Evolutionary conservation across 1,284 basidiomycete genomes (phyloP).

Genomic region (Cutaneotrichosporon dermatis): DNA sequence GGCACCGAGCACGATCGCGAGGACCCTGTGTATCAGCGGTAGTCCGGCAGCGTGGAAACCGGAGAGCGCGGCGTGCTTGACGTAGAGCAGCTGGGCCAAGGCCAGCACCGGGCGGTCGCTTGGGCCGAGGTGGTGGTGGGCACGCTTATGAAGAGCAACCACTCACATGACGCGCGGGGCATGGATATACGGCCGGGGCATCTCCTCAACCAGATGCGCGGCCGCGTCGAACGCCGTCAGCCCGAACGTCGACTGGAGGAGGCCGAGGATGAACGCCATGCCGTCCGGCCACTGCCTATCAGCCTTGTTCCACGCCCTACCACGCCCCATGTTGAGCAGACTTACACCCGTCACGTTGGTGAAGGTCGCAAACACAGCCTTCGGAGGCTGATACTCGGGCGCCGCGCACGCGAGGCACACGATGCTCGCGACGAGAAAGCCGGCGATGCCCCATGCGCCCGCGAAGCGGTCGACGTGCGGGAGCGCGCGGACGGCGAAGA

Average conservation of each 20-base stretch:
- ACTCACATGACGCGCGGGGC: slow-evolving; percentile 32
- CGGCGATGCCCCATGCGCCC: slow-evolving; percentile 29
- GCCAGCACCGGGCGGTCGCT: no score
- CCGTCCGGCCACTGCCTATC: slow-evolving; percentile 12
- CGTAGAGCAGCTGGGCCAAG: no score
- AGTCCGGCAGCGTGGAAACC: not conserved
- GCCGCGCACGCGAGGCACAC: slow-evolving; percentile 14
- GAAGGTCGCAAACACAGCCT: slow-evolving; percentile 43
- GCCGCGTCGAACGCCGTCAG: slow-evolving; percentile 24
- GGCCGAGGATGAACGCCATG: slow-evolving; percentile 44
- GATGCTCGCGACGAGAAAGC: slow-evolving; percentile 40
- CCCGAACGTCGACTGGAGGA: slow-evolving; percentile 31
- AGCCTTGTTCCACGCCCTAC: not conserved
- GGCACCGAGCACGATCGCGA: slow-evolving; percentile 29
- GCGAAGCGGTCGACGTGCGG: slow-evolving; percentile 21
- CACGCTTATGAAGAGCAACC: no score
- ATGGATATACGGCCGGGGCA: slow-evolving; percentile 29
- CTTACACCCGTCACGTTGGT: slow-evolving; percentile 28
- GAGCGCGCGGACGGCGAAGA: slow-evolving; percentile 11
- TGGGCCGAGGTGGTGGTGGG: no score
- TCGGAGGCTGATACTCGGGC: slow-evolving; percentile 33
- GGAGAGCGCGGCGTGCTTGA: no score
- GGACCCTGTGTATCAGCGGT: slow-evolving; percentile 12
- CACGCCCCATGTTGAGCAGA: not conserved
- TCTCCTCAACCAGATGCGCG: slow-evolving; percentile 44